Percentiles rank a stretch among this genome's conserved stretches.
Evolutionary conservation across 495 filamentous ascomycete genomes (phyloP).

Genomic region (Ascobolus immersus): DNA sequence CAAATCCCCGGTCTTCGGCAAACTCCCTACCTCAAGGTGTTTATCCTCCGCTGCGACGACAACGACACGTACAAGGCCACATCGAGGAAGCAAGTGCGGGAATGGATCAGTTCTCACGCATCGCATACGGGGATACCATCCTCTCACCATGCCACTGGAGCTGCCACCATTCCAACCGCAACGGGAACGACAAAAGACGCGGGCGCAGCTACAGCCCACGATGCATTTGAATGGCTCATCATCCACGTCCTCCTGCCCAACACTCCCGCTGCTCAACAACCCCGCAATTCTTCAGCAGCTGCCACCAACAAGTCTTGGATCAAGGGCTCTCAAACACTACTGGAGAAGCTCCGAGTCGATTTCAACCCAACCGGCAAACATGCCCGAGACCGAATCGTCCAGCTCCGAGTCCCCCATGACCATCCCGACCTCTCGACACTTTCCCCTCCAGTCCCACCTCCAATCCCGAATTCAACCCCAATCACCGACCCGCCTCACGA

Average conservation of each 20-base stretch:
- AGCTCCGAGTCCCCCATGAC: constrained; percentile 42
- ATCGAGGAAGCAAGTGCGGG: constrained; percentile 49
- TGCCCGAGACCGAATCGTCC: constrained; percentile 52
- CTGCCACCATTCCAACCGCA: neutral
- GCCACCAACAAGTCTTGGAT: constrained; percentile 40
- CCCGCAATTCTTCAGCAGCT: constrained; percentile 23
- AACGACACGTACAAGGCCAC: constrained; percentile 72
- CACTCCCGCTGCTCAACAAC: constrained; percentile 46
- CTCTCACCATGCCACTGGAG: neutral
- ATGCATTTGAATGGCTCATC: constrained; percentile 93
- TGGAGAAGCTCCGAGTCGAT: constrained; percentile 76
- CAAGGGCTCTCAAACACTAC: constrained; percentile 46
- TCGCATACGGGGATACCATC: constrained; percentile 13
- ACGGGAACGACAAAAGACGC: constrained; percentile 15
- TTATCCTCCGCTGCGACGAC: constrained; percentile 74
- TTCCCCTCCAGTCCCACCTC: constrained; percentile 14
- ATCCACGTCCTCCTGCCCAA: constrained; percentile 69
- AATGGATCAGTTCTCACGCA: constrained; percentile 70
- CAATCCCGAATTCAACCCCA: constrained; percentile 5
- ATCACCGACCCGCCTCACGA: constrained; percentile 38
- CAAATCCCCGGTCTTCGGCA: constrained; percentile 86
- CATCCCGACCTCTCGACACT: constrained; percentile 15
- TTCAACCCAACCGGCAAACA: constrained; percentile 64
- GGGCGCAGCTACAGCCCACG: constrained; percentile 47
- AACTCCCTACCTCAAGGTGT: constrained; percentile 82